These are phyloP conservation scores for Colletotrichum sp. DNA, from an alignment of 2,329 filamentous ascomycete species.

Conservation along the genomic window DNA sequence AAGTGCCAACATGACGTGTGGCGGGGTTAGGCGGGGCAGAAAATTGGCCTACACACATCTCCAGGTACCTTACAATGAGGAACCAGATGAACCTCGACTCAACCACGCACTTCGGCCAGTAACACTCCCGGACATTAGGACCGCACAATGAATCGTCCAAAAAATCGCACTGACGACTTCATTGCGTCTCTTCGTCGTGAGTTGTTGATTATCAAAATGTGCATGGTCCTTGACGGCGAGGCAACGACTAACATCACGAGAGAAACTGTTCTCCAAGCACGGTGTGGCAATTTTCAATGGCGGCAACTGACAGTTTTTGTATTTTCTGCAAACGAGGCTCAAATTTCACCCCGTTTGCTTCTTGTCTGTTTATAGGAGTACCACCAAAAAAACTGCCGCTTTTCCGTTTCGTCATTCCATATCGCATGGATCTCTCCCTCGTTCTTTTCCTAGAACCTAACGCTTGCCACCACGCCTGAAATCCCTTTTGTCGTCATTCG, in stretches of 20 bases:
- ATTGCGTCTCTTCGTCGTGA: not conserved
- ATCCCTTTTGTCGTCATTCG: constrained; percentile 5
- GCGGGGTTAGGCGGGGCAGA: constrained; percentile 20
- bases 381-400: not conserved
- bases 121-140: not conserved
- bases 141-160: not conserved
- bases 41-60: not conserved
- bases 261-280: not conserved
- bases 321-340: not conserved
- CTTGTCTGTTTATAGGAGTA: not conserved
- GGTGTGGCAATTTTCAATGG: not conserved
- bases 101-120: not conserved
- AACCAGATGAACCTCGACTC: not conserved
- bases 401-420: not conserved
- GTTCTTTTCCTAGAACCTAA: constrained; percentile 8
- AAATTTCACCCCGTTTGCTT: not conserved
- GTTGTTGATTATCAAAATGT: not conserved
- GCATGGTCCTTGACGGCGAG: not conserved
- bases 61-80: not conserved
- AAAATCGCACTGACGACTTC: not conserved
- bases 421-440: not conserved
- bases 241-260: not conserved
- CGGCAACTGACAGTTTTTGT: not conserved
- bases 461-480: constrained; percentile 14
- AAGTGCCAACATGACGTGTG: constrained; percentile 20